phyloP scores from a whole-genome alignment of 352 stramenopile species.

The Phytophthora europaea region DNA sequence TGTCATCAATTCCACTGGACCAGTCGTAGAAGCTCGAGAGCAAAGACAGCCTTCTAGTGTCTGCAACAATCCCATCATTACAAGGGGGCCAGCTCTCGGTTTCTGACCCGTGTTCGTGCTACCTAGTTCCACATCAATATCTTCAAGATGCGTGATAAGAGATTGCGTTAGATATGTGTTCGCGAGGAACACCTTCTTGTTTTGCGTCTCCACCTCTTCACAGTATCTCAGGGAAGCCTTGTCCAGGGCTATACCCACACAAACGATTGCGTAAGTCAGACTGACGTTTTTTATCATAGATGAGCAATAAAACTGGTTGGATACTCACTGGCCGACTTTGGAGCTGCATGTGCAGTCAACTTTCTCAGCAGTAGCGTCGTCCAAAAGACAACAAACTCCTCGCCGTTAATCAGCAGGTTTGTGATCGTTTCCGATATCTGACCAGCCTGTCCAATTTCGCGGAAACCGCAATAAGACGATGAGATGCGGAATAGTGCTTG shows the following conservation, averaged over 20 bases:
- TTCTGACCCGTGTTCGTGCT: conserved; percentile 18
- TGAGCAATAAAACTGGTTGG: neutral
- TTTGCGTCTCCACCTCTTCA: conserved; percentile 75
- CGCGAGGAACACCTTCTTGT: conserved; percentile 81
- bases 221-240: conserved; percentile 66
- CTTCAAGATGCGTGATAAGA: conserved; percentile 68
- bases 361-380: conserved; percentile 74
- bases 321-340: conserved; percentile 58
- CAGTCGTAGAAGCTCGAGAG: conserved; percentile 90
- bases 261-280: conserved; percentile 7
- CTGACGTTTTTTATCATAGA: neutral
- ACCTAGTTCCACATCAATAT: conserved; percentile 59
- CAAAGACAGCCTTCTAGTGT: conserved; percentile 93
- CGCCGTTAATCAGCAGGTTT: conserved; percentile 79
- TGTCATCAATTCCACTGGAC: conserved; percentile 65
- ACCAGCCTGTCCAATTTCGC: conserved; percentile 78
- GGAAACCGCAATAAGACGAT: conserved; percentile 89
- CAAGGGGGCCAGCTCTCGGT: conserved; percentile 64
- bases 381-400: conserved; percentile 92
- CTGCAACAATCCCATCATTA: conserved; percentile 93
- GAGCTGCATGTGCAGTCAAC: conserved; percentile 63
- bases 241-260: conserved; percentile 51
- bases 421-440: conserved; percentile 86
- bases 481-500: conserved; percentile 90
- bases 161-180: conserved; percentile 78